These are phyloP conservation scores for Melampsora abietis-canadensis DNA, from an alignment of 1,284 basidiomycete genomes.

Conservation along the genomic window DNA sequence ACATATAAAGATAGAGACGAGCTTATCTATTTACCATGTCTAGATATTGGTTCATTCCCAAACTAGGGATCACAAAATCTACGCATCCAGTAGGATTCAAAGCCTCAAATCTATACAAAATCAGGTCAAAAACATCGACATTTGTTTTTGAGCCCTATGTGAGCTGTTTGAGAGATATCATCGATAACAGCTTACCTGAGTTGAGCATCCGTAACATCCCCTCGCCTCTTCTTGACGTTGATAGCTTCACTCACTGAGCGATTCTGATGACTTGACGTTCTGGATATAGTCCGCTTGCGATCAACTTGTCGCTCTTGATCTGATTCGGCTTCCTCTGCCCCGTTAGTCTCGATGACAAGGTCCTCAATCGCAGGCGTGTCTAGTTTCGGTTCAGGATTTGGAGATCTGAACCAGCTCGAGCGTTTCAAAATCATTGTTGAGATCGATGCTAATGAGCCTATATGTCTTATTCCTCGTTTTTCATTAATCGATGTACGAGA, in stretches of 20 bases:
- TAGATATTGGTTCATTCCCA: slow-evolving; percentile 39
- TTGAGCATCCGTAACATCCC: neutral
- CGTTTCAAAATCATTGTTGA: slow-evolving; percentile 15
- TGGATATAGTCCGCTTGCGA: neutral
- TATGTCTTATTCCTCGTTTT: neutral
- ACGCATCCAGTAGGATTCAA: slow-evolving; percentile 39
- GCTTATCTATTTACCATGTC: slow-evolving; percentile 36
- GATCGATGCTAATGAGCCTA: slow-evolving; percentile 23
- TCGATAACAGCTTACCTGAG: neutral
- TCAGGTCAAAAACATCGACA: no score
- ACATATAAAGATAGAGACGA: no score
- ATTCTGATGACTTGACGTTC: neutral
- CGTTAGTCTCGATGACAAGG: no score
- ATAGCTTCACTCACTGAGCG: neutral
- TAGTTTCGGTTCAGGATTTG: neutral
- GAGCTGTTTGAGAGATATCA: no score
- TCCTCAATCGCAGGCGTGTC: neutral
- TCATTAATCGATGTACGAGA: neutral
- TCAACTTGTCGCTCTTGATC: neutral
- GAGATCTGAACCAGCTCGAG: neutral
- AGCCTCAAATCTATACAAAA: slow-evolving; percentile 23
- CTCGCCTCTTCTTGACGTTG: neutral
- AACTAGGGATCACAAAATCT: slow-evolving; percentile 42
- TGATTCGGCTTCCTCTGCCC: neutral
- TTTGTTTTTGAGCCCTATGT: no score